These are phyloP conservation scores for Tolypocladium inflatum DNA, from an alignment of 2,329 filamentous ascomycete genomes.

Conservation along the genomic window DNA sequence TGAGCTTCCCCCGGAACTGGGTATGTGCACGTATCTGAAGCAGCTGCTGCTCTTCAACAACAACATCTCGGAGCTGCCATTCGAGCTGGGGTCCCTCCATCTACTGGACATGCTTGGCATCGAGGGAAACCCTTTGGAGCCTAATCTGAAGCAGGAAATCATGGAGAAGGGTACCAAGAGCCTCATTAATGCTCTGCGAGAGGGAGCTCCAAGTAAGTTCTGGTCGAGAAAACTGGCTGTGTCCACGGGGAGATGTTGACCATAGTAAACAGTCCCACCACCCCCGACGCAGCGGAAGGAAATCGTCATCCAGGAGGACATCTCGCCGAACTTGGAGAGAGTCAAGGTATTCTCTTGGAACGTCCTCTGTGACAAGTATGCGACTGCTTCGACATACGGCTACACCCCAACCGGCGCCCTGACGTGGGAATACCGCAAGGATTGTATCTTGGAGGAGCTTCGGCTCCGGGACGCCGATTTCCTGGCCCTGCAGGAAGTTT, in stretches of 20 bases:
- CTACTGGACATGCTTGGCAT: slow-evolving; percentile 83
- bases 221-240: neutral
- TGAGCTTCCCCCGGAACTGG: slow-evolving; percentile 78
- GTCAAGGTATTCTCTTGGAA: slow-evolving; percentile 91
- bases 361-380: slow-evolving; percentile 88
- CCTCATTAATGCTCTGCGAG: slow-evolving; percentile 72
- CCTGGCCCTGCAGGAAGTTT: slow-evolving; percentile 87
- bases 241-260: neutral
- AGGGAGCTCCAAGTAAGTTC: slow-evolving; percentile 71
- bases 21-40: slow-evolving; percentile 91
- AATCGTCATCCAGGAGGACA: slow-evolving; percentile 66
- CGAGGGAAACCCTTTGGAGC: slow-evolving; percentile 79
- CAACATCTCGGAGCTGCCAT: slow-evolving; percentile 70
- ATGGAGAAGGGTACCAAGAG: slow-evolving; percentile 81
- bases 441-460: slow-evolving; percentile 76
- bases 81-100: slow-evolving; percentile 81
- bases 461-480: slow-evolving; percentile 75
- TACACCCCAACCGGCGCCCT: slow-evolving; percentile 80
- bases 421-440: slow-evolving; percentile 77
- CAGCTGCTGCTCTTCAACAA: slow-evolving; percentile 87
- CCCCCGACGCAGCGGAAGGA: slow-evolving; percentile 69
- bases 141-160: slow-evolving; percentile 68
- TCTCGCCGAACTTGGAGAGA: slow-evolving; percentile 50
- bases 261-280: slow-evolving; percentile 50
- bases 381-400: slow-evolving; percentile 75